A percentile compares a stretch with the other conserved stretches of the same genome.
Conservation (phyloP, 805 yeast species). For the Lipomyces japonicus region DNA sequence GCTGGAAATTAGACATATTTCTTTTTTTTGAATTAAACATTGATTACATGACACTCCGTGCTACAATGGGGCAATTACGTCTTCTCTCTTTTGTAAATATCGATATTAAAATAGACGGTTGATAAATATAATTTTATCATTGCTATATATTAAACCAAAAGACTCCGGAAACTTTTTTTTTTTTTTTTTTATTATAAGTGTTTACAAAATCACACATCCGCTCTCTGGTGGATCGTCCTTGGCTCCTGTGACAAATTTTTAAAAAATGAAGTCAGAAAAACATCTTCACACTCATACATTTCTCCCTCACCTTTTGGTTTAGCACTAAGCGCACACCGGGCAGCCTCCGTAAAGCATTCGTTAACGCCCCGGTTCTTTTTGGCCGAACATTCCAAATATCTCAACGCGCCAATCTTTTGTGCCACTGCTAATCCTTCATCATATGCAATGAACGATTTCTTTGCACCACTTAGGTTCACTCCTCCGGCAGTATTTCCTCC, state of each 20-base stretch:
- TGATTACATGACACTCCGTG: no score
- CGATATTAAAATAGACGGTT: no score
- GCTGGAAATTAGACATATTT: no score
- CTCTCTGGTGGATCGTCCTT: slow-evolving; percentile 22
- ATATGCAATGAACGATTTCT: slow-evolving; percentile 61
- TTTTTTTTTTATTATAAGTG: not conserved
- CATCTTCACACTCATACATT: not conserved
- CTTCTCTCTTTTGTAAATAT: no score
- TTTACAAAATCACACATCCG: slow-evolving; percentile 22
- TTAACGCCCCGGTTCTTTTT: slow-evolving; percentile 97
- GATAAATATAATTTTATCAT: no score
- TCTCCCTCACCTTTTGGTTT: slow-evolving; percentile 81
- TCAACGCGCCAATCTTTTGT: slow-evolving; percentile 84
- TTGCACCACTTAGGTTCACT: slow-evolving; percentile 37
- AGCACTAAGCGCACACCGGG: slow-evolving; percentile 90
- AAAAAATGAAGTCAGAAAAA: not conserved
- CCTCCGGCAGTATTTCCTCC: slow-evolving; percentile 34
- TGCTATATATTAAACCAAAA: no score
- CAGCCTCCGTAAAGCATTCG: slow-evolving; percentile 98
- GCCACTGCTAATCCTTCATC: slow-evolving; percentile 95
- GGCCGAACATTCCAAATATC: slow-evolving; percentile 95
- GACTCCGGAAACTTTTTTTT: no score
- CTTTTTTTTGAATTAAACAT: no score
- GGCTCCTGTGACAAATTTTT: slow-evolving; percentile 1
- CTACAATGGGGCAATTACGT: no score